Evolutionary conservation across 441 rosid genomes (phyloP).

Genomic region (Gossypium schwendimanii): DNA sequence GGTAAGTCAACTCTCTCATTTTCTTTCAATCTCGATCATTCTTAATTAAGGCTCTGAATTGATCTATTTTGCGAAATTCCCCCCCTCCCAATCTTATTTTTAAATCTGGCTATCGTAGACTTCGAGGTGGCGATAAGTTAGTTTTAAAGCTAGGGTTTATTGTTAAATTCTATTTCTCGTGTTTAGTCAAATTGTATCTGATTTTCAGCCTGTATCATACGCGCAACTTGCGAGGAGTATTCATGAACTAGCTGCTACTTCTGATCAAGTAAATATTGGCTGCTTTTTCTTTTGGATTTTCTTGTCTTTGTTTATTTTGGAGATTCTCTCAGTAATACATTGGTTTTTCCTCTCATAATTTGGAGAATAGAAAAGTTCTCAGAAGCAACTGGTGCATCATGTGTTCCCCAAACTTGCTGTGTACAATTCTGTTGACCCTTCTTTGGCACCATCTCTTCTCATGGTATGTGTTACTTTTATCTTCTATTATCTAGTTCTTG

Average conservation of each 20-base stretch:
- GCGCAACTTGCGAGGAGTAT: slow-evolving; percentile 97
- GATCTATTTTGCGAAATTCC: not conserved
- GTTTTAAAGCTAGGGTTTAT: not conserved
- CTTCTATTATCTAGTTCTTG: not conserved
- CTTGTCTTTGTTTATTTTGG: not conserved
- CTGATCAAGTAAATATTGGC: slow-evolving; percentile 66
- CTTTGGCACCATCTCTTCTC: slow-evolving; percentile 98
- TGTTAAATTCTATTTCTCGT: not conserved
- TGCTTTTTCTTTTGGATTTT: not conserved
- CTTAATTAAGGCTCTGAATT: not conserved
- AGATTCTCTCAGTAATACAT: not conserved
- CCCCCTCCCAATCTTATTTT: not conserved
- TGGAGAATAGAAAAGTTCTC: slow-evolving; percentile 72
- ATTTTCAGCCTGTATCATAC: slow-evolving; percentile 85
- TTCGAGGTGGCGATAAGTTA: not conserved
- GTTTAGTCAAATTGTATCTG: not conserved
- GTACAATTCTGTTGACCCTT: slow-evolving; percentile 97
- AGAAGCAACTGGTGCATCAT: slow-evolving; percentile 82
- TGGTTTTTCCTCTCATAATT: slow-evolving; percentile 1
- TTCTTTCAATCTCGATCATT: not conserved
- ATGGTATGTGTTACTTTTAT: slow-evolving; percentile 50
- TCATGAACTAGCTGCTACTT: slow-evolving; percentile 90
- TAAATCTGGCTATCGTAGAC: not conserved
- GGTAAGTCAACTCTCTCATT: slow-evolving; percentile 9
- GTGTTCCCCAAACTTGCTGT: slow-evolving; percentile 98